Evolutionary conservation across 164 flowering plant genomes (phyloP).

Genomic region (Vitis amurensis): DNA sequence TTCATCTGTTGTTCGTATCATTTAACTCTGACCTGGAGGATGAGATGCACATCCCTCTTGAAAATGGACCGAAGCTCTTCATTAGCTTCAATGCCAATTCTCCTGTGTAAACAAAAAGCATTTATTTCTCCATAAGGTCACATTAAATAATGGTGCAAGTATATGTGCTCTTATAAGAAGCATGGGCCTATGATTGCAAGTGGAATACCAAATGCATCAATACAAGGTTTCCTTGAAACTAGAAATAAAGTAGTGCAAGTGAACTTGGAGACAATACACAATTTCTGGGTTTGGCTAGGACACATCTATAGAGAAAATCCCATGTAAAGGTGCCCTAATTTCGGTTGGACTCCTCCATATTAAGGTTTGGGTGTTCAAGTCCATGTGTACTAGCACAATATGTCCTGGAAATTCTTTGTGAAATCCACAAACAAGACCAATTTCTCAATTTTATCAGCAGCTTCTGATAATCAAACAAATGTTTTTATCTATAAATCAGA

Average conservation of each 20-base stretch:
- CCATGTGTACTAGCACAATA: no score
- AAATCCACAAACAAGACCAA: not conserved
- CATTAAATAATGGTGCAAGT: not conserved
- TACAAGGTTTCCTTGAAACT: not conserved
- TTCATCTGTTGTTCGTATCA: conserved; percentile 5
- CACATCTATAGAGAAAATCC: no score
- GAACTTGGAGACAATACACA: not conserved
- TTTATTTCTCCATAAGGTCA: not conserved
- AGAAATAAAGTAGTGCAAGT: not conserved
- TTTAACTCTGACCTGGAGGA: conserved; percentile 69
- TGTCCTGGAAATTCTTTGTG: not conserved
- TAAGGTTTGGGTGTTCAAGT: no score
- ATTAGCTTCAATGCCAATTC: conserved; percentile 82
- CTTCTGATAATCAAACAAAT: not conserved
- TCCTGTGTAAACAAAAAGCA: conserved; percentile 33
- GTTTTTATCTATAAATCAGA: not conserved
- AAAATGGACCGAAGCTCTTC: conserved; percentile 85
- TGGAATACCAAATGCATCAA: not conserved
- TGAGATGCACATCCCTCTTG: conserved; percentile 85
- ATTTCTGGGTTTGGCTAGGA: not conserved
- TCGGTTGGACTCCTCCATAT: no score
- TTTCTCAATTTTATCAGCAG: not conserved
- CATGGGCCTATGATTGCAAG: not conserved
- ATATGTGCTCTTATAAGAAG: not conserved
- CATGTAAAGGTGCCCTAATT: no score